These are phyloP conservation scores for Phytophthora hybrid DNA, from an alignment of 352 stramenopile genomes.

Conservation along the genomic window DNA sequence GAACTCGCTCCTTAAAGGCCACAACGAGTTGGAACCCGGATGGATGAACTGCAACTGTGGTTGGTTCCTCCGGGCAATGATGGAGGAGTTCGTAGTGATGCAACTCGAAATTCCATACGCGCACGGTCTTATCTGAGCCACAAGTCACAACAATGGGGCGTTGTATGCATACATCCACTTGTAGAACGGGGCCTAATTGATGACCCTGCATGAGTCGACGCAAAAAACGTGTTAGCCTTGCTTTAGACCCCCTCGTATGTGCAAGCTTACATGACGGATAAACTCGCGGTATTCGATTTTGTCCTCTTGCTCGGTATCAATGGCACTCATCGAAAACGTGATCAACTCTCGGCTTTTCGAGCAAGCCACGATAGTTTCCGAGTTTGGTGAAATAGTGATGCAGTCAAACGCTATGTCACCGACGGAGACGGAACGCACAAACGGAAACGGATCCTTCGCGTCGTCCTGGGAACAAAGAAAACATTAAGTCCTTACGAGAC, in stretches of 20 bases:
- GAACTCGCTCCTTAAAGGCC: slow-evolving; percentile 82
- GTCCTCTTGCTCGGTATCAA: slow-evolving; percentile 84
- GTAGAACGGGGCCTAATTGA: slow-evolving; percentile 71
- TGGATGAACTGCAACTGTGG: slow-evolving; percentile 68
- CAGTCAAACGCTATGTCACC: slow-evolving; percentile 82
- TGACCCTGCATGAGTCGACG: slow-evolving; percentile 46
- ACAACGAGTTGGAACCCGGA: slow-evolving; percentile 78
- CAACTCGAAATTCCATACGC: slow-evolving; percentile 91
- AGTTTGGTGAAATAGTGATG: slow-evolving; percentile 70
- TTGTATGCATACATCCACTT: slow-evolving; percentile 84
- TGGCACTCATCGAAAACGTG: slow-evolving; percentile 70
- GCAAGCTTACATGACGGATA: slow-evolving; percentile 54
- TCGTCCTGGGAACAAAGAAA: slow-evolving; percentile 56
- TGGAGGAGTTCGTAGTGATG: slow-evolving; percentile 70
- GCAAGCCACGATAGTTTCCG: slow-evolving; percentile 68
- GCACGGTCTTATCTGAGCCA: slow-evolving; percentile 84
- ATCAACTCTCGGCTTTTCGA: slow-evolving; percentile 77
- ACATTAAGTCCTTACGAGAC: background rate
- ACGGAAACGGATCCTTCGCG: slow-evolving; percentile 78
- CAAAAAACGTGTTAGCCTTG: background rate
- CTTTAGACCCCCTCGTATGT: background rate
- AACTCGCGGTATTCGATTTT: slow-evolving; percentile 72
- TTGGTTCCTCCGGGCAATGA: slow-evolving; percentile 70
- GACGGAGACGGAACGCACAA: slow-evolving; percentile 74
- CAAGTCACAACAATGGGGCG: slow-evolving; percentile 86